These are phyloP conservation scores for Ascomycota sp. DNA, from an alignment of 2,329 filamentous ascomycete species.

Conservation along the genomic window DNA sequence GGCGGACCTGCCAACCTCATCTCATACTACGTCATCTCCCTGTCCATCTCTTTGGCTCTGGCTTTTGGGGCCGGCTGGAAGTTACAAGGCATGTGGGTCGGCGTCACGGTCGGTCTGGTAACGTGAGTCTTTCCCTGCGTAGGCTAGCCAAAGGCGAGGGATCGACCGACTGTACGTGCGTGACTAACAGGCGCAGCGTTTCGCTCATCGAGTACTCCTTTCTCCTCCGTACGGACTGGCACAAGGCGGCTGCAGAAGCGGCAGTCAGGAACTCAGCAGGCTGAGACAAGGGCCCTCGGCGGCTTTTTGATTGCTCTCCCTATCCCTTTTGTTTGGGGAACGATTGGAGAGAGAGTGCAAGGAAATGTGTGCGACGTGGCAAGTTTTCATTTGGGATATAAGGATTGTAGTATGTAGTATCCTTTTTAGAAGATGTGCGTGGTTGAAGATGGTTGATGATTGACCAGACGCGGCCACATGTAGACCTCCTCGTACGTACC, in stretches of 20 bases:
- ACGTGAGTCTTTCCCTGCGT: slow-evolving; percentile 26
- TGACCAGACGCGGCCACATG: too few species aligned
- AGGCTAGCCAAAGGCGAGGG: neutral
- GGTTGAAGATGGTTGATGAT: too few species aligned
- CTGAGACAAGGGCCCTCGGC: slow-evolving; percentile 9
- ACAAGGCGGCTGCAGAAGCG: slow-evolving; percentile 30
- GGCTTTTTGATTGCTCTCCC: too few species aligned
- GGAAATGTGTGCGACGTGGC: too few species aligned
- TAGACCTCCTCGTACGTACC: too few species aligned
- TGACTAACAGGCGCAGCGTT: slow-evolving; percentile 15
- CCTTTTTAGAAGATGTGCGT: too few species aligned
- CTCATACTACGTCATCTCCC: slow-evolving; percentile 67
- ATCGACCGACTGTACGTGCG: neutral
- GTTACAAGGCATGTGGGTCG: slow-evolving; percentile 63
- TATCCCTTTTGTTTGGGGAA: too few species aligned
- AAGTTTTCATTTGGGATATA: too few species aligned
- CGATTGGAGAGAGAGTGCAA: too few species aligned
- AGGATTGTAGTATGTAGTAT: too few species aligned
- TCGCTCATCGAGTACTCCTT: slow-evolving; percentile 32
- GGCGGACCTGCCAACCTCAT: slow-evolving; percentile 77
- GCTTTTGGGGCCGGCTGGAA: slow-evolving; percentile 63
- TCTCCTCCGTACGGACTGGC: slow-evolving; percentile 30
- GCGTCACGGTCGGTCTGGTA: slow-evolving; percentile 51
- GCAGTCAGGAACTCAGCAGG: slow-evolving; percentile 27
- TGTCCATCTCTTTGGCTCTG: slow-evolving; percentile 64